phyloP scores from a whole-genome alignment of 352 stramenopile species.

The Globisporangium middletonii region DNA sequence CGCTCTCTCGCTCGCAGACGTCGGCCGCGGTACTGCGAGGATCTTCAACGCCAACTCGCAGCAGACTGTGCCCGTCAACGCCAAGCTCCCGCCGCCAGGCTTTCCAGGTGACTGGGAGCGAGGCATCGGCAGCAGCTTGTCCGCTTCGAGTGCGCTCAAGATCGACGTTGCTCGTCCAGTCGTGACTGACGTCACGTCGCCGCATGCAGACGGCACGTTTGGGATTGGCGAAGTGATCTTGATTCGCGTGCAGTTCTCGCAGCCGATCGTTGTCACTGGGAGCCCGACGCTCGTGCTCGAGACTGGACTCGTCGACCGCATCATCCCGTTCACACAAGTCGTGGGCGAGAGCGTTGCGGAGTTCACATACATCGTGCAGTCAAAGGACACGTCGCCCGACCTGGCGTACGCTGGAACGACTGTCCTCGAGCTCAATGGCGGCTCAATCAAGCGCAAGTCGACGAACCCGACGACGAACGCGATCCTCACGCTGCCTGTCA shows the following conservation, averaged over 20 bases:
- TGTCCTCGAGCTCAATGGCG: constrained; percentile 51
- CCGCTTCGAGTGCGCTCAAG: constrained; percentile 30
- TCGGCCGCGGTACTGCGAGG: constrained; percentile 7
- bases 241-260: constrained; percentile 69
- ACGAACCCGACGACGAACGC: constrained; percentile 45
- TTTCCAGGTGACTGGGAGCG: constrained; percentile 54
- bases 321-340: constrained; percentile 43
- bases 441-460: constrained; percentile 46
- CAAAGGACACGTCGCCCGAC: constrained; percentile 60
- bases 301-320: constrained; percentile 56
- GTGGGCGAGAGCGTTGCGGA: constrained; percentile 34
- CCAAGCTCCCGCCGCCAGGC: constrained; percentile 39
- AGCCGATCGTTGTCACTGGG: constrained; percentile 50
- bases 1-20: constrained; percentile 24
- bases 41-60: constrained; percentile 50
- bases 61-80: constrained; percentile 22
- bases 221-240: constrained; percentile 64
- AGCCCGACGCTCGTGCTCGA: constrained; percentile 57
- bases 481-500: constrained; percentile 38
- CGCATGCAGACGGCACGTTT: constrained; percentile 57
- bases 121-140: constrained; percentile 57
- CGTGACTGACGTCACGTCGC: constrained; percentile 49
- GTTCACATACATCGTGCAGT: constrained; percentile 72
- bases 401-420: constrained; percentile 48
- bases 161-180: constrained; percentile 47